Evolutionary conservation across 2,329 filamentous ascomycete genomes (phyloP).

Genomic region (Dactylonectria macrodidyma): DNA sequence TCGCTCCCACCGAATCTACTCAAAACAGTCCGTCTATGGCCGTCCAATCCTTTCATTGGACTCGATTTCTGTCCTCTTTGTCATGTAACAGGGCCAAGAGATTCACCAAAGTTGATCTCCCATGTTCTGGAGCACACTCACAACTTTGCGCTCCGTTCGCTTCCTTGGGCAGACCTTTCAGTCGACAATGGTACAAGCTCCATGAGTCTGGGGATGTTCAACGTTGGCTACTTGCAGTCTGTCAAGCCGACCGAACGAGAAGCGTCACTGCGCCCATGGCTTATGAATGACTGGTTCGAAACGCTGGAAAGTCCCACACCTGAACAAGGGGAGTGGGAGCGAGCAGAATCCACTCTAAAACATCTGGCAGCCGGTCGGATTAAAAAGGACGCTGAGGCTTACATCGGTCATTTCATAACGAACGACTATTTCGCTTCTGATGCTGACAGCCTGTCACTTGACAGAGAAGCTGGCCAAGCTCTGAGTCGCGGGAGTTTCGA

Average conservation of each 20-base stretch:
- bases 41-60: constrained; percentile 1
- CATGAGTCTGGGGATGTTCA: neutral
- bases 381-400: fast-evolving
- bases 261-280: neutral
- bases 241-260: neutral
- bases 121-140: constrained; percentile 13
- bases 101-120: constrained; percentile 4
- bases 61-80: constrained; percentile 18
- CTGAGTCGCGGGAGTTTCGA: neutral
- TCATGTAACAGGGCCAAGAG: neutral
- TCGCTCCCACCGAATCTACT: constrained; percentile 7
- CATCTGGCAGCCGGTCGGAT: neutral
- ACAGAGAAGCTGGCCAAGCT: neutral
- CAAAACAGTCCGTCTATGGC: constrained; percentile 11
- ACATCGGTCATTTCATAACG: neutral
- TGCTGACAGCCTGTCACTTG: neutral
- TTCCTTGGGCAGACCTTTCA: constrained; percentile 12
- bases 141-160: constrained; percentile 17
- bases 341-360: neutral
- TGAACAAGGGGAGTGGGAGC: neutral
- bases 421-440: constrained; percentile 3
- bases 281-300: neutral
- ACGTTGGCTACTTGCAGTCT: neutral
- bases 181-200: neutral
- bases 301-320: neutral